Percentiles rank a stretch among this genome's conserved stretches.
Conservation (phyloP, 495 filamentous ascomycete species). For the Parathielavia hyrcaniae region DNA sequence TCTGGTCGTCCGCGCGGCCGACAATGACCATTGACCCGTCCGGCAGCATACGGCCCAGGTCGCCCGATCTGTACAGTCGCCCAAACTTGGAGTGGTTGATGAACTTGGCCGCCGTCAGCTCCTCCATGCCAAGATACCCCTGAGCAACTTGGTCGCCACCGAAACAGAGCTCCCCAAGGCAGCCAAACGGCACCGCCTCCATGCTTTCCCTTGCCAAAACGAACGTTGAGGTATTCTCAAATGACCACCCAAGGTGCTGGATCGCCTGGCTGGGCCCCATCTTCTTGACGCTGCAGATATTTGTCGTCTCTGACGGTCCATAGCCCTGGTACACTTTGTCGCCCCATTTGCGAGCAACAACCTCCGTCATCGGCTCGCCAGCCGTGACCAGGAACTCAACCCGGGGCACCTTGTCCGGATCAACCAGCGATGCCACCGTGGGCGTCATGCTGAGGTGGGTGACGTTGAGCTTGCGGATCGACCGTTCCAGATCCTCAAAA, state of each 20-base stretch:
- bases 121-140: slow-evolving; percentile 60
- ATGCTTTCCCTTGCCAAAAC: slow-evolving; percentile 46
- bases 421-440: slow-evolving; percentile 62
- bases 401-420: slow-evolving; percentile 54
- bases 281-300: slow-evolving; percentile 62
- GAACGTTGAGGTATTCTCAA: slow-evolving; percentile 66
- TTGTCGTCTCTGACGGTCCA: slow-evolving; percentile 65
- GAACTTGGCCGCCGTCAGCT: slow-evolving; percentile 53
- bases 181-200: slow-evolving; percentile 54
- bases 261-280: slow-evolving; percentile 47
- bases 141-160: slow-evolving; percentile 71
- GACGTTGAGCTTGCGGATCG: slow-evolving; percentile 51
- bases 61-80: slow-evolving; percentile 63
- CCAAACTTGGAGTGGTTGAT: slow-evolving; percentile 60
- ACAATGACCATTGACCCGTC: slow-evolving; percentile 65
- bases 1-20: slow-evolving; percentile 71
- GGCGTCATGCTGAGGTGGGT: slow-evolving; percentile 77
- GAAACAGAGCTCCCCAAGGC: slow-evolving; percentile 72
- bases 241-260: slow-evolving; percentile 54
- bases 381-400: slow-evolving; percentile 64
- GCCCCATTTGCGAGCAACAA: slow-evolving; percentile 60
- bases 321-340: slow-evolving; percentile 67
- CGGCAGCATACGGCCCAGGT: slow-evolving; percentile 62
- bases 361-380: slow-evolving; percentile 63
- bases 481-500: slow-evolving; percentile 55